Percentiles rank a stretch among this genome's conserved stretches.
phyloP scores from a whole-genome alignment of 768 basidiomycete species.

The Mycena polygramma region DNA sequence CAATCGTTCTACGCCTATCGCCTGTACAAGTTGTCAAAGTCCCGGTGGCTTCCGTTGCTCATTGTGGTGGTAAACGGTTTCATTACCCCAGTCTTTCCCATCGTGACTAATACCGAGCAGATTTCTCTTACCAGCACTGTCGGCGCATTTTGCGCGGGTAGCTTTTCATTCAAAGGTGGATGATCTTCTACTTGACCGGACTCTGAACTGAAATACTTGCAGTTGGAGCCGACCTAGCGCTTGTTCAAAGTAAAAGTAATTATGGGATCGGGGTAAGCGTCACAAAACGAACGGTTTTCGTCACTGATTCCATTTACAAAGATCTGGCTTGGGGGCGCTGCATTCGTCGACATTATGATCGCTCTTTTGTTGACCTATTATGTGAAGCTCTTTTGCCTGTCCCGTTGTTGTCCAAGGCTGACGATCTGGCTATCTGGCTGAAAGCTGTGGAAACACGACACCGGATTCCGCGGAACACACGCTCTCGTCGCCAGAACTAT shows the following conservation, averaged over 20 bases:
- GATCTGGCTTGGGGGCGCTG: background rate
- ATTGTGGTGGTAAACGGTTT: background rate
- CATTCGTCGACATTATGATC: background rate
- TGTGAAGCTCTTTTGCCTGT: background rate
- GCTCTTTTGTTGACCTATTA: background rate
- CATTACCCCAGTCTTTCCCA: too few species aligned
- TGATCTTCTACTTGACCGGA: background rate
- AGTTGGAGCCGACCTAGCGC: background rate
- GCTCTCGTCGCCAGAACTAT: background rate
- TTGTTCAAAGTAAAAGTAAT: background rate
- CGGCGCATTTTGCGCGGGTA: background rate
- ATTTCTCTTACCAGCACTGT: background rate
- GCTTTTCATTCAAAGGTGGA: conserved; percentile 2
- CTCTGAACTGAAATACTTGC: background rate
- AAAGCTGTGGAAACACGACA: background rate
- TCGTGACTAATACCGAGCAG: background rate
- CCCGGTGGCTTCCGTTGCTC: background rate
- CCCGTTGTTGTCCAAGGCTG: background rate
- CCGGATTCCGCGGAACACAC: background rate
- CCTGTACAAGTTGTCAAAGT: background rate
- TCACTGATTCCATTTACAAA: background rate
- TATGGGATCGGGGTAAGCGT: background rate
- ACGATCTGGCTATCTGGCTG: background rate
- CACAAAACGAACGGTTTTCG: too few species aligned
- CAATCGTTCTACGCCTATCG: conserved; percentile 7